Conservation (phyloP, 179 eudicot genomes). For the Camellia oleifera region DNA sequence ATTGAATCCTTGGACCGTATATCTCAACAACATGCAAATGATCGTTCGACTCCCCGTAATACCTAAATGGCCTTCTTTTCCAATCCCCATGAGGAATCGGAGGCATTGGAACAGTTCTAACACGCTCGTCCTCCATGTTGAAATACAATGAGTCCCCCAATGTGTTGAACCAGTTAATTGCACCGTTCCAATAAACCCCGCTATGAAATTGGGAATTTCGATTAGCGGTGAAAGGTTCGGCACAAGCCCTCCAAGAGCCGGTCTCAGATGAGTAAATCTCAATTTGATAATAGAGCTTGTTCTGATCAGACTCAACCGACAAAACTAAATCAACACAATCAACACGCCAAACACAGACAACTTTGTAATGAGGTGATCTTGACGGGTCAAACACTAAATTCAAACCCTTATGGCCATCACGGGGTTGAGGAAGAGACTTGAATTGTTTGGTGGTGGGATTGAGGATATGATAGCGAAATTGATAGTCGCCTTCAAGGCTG, state of each 20-base stretch:
- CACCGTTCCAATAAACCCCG: slow-evolving; percentile 18
- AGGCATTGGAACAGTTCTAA: slow-evolving; percentile 11
- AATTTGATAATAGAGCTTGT: neutral
- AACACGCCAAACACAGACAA: slow-evolving; percentile 11
- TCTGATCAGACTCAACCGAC: neutral
- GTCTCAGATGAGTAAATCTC: slow-evolving; percentile 20
- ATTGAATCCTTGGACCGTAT: neutral
- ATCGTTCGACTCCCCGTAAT: slow-evolving; percentile 10
- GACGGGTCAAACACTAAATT: slow-evolving; percentile 22
- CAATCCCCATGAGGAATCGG: neutral
- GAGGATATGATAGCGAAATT: slow-evolving; percentile 13
- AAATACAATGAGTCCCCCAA: slow-evolving; percentile 9
- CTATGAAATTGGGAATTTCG: neutral
- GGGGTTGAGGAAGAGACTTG: slow-evolving; percentile 17
- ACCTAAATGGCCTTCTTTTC: neutral
- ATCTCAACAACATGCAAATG: slow-evolving; percentile 19
- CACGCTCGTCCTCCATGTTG: slow-evolving; percentile 14
- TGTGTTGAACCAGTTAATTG: slow-evolving; percentile 12
- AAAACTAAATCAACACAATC: too few species aligned
- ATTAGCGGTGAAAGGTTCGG: neutral
- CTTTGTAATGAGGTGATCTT: slow-evolving; percentile 21
- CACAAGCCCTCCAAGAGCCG: slow-evolving; percentile 4
- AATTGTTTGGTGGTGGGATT: slow-evolving; percentile 33
- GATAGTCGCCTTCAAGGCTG: neutral
- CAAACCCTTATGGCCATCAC: neutral